Evolutionary conservation across 495 filamentous ascomycete species (phyloP), one percentile per base, ranked within the genome.

Genomic region (Viridothelium virens): DNA sequence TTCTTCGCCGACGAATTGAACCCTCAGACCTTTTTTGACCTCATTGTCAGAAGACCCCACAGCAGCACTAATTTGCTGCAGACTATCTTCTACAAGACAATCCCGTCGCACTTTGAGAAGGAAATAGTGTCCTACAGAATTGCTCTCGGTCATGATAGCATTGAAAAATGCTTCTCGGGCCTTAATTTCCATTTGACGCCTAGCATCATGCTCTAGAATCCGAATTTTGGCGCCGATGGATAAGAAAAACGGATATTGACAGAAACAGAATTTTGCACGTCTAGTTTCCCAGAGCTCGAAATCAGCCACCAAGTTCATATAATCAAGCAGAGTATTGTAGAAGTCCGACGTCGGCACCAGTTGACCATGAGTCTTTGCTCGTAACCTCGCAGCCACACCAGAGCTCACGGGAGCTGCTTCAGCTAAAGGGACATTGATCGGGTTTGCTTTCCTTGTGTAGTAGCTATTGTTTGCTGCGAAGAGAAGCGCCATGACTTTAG

Each of bases 151-250:
- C 68, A 94, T 80, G 65, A 97, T 91, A 69, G 89, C 95, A 70
- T 89, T 86, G 70, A 96, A 96, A 73, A 96, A 96, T 1, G 93
- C 92, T 70, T 96, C 90, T 59, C 93, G 82, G 10, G 93, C 92
- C 71, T 90, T 91, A 63, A 87, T 85, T 68, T 91, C 89, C 92
- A 96, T 96, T 77, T 96, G 93, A 7, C 92, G 84, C 68, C 88
- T 85, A 3, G 91, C 91, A 75, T 97, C 93, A 72, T 95, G 85
- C 74, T 96, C 92, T 71, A 96, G 78, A 66, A 96, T 95, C 70
- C 87, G 89, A 67, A 95, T 96, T 77, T 97, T 97, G 38, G 91
- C 88, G 77, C 91, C 91, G 70, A 97, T 93, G 63, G 91, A 96
- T 38, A 97, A 81, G 70, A 96, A 89, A 76, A 96, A 96, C 2